Evolutionary conservation across 179 eudicot genomes (phyloP), one percentile per base, ranked within the genome.

Genomic region (Heliamphora pulchella): DNA sequence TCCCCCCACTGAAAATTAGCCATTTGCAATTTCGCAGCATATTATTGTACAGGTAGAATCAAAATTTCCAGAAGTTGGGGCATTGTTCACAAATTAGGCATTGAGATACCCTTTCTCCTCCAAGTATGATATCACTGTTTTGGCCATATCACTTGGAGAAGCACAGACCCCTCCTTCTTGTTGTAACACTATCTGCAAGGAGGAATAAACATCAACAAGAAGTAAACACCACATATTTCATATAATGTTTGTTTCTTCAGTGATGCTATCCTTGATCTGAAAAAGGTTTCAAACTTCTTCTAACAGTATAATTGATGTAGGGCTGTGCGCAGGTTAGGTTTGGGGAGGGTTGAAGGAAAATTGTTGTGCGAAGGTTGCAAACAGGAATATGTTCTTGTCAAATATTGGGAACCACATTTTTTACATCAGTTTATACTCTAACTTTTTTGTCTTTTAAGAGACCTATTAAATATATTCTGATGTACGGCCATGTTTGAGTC

Each of bases 61-160:
- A 8, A 22, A 71, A 11, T 18, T 20, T 48, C 80, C n/a, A 57
- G 41, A 75, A 10, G 48, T 50, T 10, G 1, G 31, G 61, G 80
- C 51, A 61, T 1, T 47, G 43, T 73, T 72, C 31, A 58, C 39
- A 51, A 31, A 50, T 79, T 79, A 78, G 74, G 90, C 85, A 61
- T 80, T 70, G 80, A 89, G 86, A 80, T 87, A 89, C 71, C 91
- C 88, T 64, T 89, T 88, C 59, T 81, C 81, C 76, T 89, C 91
- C 93, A 92, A 81, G 85, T 91, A 92, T 6, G 89, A 84, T 71
- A 88, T 81, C 78, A 92, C 93, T 68, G 72, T 90, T 71, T 86
- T 90, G 6, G 97, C 93, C 91, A 88, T 81, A 70, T 87, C 90
- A 72, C 86, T 75, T 9, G 97, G 94, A 61, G 93, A 81, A 71